Evolutionary conservation across 208 protist species (phyloP), one percentile per base, ranked within the genome.

Genomic region (Naegleria lovaniensis): DNA sequence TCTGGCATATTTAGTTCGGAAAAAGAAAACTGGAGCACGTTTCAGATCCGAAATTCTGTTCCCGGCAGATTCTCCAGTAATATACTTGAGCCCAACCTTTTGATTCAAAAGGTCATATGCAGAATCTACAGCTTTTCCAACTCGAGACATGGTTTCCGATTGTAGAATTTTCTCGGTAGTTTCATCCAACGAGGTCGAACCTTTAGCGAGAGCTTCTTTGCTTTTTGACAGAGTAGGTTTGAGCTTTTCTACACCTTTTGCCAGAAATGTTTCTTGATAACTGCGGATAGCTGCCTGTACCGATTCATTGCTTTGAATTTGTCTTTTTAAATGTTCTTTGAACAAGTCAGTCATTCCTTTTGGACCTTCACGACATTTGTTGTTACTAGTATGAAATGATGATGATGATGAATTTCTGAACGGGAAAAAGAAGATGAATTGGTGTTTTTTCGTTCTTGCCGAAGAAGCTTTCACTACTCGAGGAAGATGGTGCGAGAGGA

Each of bases 251-350:
- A 85, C 29, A 85, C 67, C 67, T 79, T 79, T 79, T 36, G 25
- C 67, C 0, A 79, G 67, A 36, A 36, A 79, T 36, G 36, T 48
- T 43, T 85, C 38, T 48, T 85, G 39, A 48, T 40, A 85, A 48
- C 41, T 33, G 29, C 16, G 13, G 48, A 85, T 22, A 38, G 83
- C 83, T 85, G 7, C 25, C 41, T 85, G 83, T 16, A 85, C 83
- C 0, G 83, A 51, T 85, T 85, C 39, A 85, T 48, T 85, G 15
- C 41, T 48, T 40, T 40, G 33, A 43, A 85, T 48, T 48, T 85
- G n/a, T 85, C n/a, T 40, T 11, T 85, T 85, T 85, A 85, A 43
- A 16, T 85, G 39, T 40, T 85, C 83, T n/a, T 48, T 40, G n/a
- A 51, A 85, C 11, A 85, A 51, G n/a, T 48, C 83, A 25, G 39